Percentiles rank a stretch among this genome's conserved stretches.
Evolutionary conservation across 2,329 filamentous ascomycete species (phyloP).

Genomic region (Arthrobotrys entomopaga): DNA sequence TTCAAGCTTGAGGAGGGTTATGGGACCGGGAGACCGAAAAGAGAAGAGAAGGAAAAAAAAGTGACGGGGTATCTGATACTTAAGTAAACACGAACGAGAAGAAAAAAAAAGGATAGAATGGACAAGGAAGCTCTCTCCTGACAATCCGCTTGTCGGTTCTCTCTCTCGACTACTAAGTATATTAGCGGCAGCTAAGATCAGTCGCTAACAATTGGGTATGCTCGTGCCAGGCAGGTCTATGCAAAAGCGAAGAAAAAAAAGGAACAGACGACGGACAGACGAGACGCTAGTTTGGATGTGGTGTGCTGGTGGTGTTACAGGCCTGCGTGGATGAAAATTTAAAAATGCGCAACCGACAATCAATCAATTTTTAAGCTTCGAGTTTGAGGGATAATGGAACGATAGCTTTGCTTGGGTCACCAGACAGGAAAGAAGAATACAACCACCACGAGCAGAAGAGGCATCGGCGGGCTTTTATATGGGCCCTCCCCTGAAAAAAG

Average conservation of each 20-base stretch:
- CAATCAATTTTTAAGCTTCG: conserved; percentile 6
- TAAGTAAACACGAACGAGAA: conserved; percentile 47
- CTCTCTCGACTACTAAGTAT: background rate
- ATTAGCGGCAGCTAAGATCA: conserved; percentile 23
- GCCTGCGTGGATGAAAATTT: conserved; percentile 4
- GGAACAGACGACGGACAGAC: background rate
- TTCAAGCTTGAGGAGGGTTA: conserved; percentile 24
- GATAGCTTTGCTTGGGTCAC: background rate
- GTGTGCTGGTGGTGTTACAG: conserved; percentile 54
- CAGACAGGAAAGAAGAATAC: conserved; percentile 10
- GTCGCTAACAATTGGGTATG: conserved; percentile 23
- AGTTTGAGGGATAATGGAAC: conserved; percentile 2
- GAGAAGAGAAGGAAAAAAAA: conserved; percentile 2
- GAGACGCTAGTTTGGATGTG: conserved; percentile 22
- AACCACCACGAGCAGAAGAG: background rate
- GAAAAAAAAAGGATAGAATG: conserved; percentile 40
- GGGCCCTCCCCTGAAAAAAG: background rate
- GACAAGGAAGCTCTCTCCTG: conserved; percentile 23
- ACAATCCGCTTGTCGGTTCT: background rate
- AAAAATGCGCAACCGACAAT: conserved; percentile 22
- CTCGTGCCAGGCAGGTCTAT: conserved; percentile 30
- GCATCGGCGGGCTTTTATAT: background rate
- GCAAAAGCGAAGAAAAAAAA: conserved; percentile 11
- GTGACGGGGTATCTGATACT: conserved; percentile 36
- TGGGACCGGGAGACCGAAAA: conserved; percentile 9